These are phyloP conservation scores for Cryptosporidium canis DNA, from an alignment of 169 alveolate species.

Conservation along the genomic window DNA sequence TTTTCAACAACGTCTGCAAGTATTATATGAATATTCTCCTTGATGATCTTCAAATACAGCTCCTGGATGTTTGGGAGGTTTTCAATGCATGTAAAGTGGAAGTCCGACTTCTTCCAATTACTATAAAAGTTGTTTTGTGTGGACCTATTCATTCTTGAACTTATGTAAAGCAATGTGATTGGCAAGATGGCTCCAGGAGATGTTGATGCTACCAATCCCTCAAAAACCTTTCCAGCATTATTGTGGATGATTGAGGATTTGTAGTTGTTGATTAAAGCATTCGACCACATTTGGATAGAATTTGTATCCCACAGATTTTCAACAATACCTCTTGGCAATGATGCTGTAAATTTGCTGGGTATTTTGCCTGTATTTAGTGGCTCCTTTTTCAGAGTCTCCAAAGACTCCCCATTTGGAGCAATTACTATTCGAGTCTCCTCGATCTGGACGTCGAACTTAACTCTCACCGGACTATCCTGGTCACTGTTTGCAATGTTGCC, in stretches of 20 bases:
- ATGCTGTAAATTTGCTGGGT: conserved; percentile 12
- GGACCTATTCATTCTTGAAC: conserved; percentile 47
- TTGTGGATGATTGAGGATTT: conserved; percentile 5
- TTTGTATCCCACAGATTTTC: conserved; percentile 63
- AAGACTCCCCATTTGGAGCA: conserved; percentile 14
- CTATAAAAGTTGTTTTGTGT: background rate
- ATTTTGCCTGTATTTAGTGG: background rate
- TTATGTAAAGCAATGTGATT: conserved; percentile 23
- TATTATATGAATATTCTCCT: conserved; percentile 22
- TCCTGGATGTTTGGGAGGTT: conserved; percentile 63
- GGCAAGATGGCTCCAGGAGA: conserved; percentile 59
- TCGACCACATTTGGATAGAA: conserved; percentile 42
- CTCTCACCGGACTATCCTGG: background rate
- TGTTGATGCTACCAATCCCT: conserved; percentile 51
- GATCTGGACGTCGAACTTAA: conserved; percentile 44
- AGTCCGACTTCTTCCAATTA: conserved; percentile 51
- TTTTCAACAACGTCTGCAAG: conserved; percentile 52
- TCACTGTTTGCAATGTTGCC: background rate
- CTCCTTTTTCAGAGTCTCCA: background rate
- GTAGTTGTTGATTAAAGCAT: conserved; percentile 9
- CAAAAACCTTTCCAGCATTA: conserved; percentile 21
- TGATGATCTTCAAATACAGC: conserved; percentile 25
- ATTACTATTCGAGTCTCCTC: conserved; percentile 46
- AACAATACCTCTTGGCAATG: conserved; percentile 49
- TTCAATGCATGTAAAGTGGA: conserved; percentile 68